These are phyloP conservation scores for Nigrograna mackinnonii DNA, from an alignment of 2,329 filamentous ascomycete species.

Conservation along the genomic window DNA sequence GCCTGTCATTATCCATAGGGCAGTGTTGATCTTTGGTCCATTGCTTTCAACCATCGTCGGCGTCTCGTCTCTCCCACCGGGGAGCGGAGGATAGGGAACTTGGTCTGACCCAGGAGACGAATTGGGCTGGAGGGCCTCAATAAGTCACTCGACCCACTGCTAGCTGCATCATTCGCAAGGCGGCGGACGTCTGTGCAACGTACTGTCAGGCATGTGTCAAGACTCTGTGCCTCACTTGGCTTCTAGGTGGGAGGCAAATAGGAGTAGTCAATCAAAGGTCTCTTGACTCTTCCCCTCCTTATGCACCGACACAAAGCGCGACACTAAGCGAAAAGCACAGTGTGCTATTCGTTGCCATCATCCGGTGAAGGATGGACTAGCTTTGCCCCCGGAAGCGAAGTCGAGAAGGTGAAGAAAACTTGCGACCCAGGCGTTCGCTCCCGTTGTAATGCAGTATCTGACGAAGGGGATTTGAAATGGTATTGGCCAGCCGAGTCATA, in stretches of 20 bases:
- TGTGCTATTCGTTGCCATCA: neutral
- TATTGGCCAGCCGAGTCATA: too few species aligned
- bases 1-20: slow-evolving; percentile 10
- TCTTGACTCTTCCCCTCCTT: neutral
- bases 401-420: too few species aligned
- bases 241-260: neutral
- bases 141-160: neutral
- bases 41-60: slow-evolving; percentile 11
- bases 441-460: too few species aligned
- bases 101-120: neutral
- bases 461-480: too few species aligned
- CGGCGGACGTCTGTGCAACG: neutral
- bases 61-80: neutral
- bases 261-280: neutral
- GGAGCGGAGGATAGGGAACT: neutral
- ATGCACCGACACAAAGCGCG: too few species aligned
- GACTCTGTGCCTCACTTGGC: neutral
- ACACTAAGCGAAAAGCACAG: too few species aligned
- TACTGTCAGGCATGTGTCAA: neutral
- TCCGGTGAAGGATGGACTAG: neutral
- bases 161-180: neutral
- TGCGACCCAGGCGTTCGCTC: too few species aligned
- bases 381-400: too few species aligned
- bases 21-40: slow-evolving; percentile 35
- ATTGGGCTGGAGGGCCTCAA: neutral